Evolutionary conservation across 2,329 filamentous ascomycete species (phyloP).

Genomic region (Fusarium tjaetaba): DNA sequence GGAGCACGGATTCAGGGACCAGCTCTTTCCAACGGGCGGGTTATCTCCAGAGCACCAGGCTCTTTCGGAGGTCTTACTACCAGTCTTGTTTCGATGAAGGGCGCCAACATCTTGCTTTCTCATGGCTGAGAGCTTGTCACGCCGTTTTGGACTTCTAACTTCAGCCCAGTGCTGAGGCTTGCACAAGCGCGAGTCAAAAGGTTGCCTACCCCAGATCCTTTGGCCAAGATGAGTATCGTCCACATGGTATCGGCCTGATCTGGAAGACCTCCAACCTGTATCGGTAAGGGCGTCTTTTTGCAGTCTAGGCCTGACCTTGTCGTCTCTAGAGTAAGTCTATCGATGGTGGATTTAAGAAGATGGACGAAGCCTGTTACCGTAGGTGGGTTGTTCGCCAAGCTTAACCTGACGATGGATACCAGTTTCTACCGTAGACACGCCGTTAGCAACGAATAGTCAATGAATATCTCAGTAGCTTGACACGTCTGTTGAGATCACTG

Average conservation of each 20-base stretch:
- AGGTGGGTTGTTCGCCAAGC: conserved; percentile 27
- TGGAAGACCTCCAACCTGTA: conserved; percentile 19
- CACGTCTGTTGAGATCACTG: conserved; percentile 26
- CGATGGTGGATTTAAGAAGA: conserved; percentile 20
- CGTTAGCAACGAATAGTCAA: conserved; percentile 27
- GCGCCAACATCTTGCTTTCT: neutral
- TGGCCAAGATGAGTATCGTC: conserved; percentile 7
- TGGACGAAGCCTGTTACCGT: conserved; percentile 7
- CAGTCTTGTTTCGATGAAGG: conserved; percentile 3
- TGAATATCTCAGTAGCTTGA: conserved; percentile 18
- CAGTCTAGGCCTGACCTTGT: conserved; percentile 18
- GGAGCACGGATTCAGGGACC: conserved; percentile 6
- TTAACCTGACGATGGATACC: conserved; percentile 21
- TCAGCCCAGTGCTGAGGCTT: conserved; percentile 19
- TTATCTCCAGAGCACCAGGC: conserved; percentile 5
- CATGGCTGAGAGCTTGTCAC: conserved; percentile 6
- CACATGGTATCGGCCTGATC: conserved; percentile 20
- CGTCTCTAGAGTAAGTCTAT: conserved; percentile 8
- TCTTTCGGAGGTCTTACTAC: conserved; percentile 4
- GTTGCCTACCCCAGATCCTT: conserved; percentile 30
- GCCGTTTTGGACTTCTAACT: conserved; percentile 18
- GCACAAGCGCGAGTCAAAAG: conserved; percentile 20
- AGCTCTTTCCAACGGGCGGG: conserved; percentile 4
- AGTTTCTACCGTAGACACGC: conserved; percentile 20
- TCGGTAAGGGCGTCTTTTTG: conserved; percentile 16